These are phyloP conservation scores for Leccinum pachyderme DNA, from an alignment of 1,284 basidiomycete genomes.

Conservation along the genomic window DNA sequence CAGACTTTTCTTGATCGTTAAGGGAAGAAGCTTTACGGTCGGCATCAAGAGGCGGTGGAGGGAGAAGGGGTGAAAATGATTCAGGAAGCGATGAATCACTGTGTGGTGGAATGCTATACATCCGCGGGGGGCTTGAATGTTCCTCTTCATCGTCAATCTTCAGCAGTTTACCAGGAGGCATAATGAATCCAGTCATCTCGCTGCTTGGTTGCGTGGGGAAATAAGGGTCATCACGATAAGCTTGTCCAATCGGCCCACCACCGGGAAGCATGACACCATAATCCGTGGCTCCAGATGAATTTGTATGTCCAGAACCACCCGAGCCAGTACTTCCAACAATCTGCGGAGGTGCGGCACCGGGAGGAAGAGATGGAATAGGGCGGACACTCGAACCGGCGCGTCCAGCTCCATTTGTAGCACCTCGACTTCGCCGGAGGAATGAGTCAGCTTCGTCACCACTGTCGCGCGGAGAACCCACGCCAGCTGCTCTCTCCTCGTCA, in stretches of 20 bases:
- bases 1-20: slow-evolving; percentile 33
- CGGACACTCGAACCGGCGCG: slow-evolving; percentile 21
- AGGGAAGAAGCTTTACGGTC: slow-evolving; percentile 35
- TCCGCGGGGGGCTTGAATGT: slow-evolving; percentile 19
- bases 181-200: slow-evolving; percentile 28
- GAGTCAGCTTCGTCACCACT: slow-evolving; percentile 67
- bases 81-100: slow-evolving; percentile 29
- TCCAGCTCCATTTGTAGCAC: slow-evolving; percentile 20
- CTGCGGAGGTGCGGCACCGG: slow-evolving; percentile 31
- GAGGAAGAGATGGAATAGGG: slow-evolving; percentile 30
- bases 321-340: slow-evolving; percentile 32
- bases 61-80: slow-evolving; percentile 38
- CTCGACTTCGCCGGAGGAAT: slow-evolving; percentile 46
- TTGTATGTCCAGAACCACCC: slow-evolving; percentile 21
- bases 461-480: slow-evolving; percentile 60
- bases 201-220: slow-evolving; percentile 29
- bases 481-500: slow-evolving; percentile 42
- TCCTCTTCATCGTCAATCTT: slow-evolving; percentile 33
- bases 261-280: slow-evolving; percentile 33
- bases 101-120: slow-evolving; percentile 25
- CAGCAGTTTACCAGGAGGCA: slow-evolving; percentile 30
- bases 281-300: slow-evolving; percentile 29
- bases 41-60: slow-evolving; percentile 38
- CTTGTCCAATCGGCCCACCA: slow-evolving; percentile 33
- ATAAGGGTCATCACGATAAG: slow-evolving; percentile 26